These are phyloP conservation scores for Celoporthe dispersa DNA, from an alignment of 2,329 filamentous ascomycete species.

Conservation along the genomic window DNA sequence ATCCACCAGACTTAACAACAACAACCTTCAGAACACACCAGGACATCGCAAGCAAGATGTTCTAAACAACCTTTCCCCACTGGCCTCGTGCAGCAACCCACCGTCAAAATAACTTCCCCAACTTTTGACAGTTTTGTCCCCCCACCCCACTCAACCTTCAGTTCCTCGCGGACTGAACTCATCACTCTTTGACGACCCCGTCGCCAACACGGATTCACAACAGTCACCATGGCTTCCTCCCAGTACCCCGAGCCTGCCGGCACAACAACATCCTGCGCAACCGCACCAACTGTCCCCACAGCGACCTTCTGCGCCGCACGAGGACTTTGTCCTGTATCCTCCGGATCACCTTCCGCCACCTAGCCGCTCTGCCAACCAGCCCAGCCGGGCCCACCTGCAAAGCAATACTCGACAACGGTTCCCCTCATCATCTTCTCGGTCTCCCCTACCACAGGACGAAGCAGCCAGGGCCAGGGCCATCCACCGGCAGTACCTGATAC, in stretches of 20 bases:
- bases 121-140: constrained; percentile 39
- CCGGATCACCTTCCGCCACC: constrained; percentile 51
- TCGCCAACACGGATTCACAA: constrained; percentile 82
- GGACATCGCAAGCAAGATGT: constrained; percentile 57
- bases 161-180: constrained; percentile 67
- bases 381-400: constrained; percentile 50
- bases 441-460: constrained; percentile 12
- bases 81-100: constrained; percentile 39
- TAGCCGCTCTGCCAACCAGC: constrained; percentile 47
- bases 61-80: constrained; percentile 54
- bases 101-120: constrained; percentile 58
- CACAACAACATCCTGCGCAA: constrained; percentile 40
- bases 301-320: constrained; percentile 17
- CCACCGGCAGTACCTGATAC: background rate
- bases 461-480: constrained; percentile 38
- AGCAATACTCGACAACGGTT: constrained; percentile 39
- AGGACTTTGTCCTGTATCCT: constrained; percentile 20
- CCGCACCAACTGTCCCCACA: background rate
- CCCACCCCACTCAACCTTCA: constrained; percentile 57
- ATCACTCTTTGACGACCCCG: constrained; percentile 67
- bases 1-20: constrained; percentile 39
- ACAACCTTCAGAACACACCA: constrained; percentile 41
- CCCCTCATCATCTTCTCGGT: constrained; percentile 41
- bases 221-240: constrained; percentile 81
- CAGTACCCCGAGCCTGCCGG: constrained; percentile 66